Conservation (phyloP, 1,139 yeast genomes). For the Cylindricascospora bacillispora region DNA sequence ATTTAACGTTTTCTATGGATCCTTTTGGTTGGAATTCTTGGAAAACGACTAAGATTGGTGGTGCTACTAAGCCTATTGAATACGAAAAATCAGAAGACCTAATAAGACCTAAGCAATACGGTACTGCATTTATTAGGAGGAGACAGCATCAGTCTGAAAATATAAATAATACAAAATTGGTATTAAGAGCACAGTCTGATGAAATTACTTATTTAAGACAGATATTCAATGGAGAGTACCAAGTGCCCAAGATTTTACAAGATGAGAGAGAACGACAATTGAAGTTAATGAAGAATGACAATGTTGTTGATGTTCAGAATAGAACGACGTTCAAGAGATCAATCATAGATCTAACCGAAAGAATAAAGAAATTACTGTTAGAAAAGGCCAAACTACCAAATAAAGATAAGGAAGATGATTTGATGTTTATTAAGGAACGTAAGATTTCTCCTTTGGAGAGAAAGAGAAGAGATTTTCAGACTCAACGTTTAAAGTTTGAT, state of each 20-base stretch:
- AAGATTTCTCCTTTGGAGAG: slow-evolving; percentile 18
- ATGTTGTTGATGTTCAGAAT: background rate
- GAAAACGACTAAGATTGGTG: slow-evolving; percentile 3
- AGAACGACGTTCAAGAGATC: slow-evolving; percentile 12
- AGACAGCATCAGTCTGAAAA: slow-evolving; percentile 5
- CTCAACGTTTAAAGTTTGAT: slow-evolving; percentile 16
- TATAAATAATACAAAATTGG: slow-evolving; percentile 9
- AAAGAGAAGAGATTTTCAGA: slow-evolving; percentile 16
- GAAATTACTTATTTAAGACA: slow-evolving; percentile 26
- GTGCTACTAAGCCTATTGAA: no score
- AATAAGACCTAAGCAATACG: slow-evolving; percentile 5
- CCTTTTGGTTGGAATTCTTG: slow-evolving; percentile 13
- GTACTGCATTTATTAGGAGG: slow-evolving; percentile 14
- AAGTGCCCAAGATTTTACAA: slow-evolving; percentile 19
- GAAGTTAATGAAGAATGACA: slow-evolving; percentile 6
- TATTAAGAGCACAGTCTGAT: slow-evolving; percentile 8
- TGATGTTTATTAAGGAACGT: slow-evolving; percentile 25
- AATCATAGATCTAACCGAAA: slow-evolving; percentile 19
- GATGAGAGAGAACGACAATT: slow-evolving; percentile 21
- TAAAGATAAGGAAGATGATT: slow-evolving; percentile 15
- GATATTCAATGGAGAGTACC: slow-evolving; percentile 26
- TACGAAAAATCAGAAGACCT: no score
- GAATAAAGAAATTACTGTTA: slow-evolving; percentile 15
- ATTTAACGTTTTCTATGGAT: no score
- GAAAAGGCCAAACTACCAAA: slow-evolving; percentile 5